Evolutionary conservation across 2,329 filamentous ascomycete species (phyloP).

Genomic region (Escovopsis weberi): DNA sequence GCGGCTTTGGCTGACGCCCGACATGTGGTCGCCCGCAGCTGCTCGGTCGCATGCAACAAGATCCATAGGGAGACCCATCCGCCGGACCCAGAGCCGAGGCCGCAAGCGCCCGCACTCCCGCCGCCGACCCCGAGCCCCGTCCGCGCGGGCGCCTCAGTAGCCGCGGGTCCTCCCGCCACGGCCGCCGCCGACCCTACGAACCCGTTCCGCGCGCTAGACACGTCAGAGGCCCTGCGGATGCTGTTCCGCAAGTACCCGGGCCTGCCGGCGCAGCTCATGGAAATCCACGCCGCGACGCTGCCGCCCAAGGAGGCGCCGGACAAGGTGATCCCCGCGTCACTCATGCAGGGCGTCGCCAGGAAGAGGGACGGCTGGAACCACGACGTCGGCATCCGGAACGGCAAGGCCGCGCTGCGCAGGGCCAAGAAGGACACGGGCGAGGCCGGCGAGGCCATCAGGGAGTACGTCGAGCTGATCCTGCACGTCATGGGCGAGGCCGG

Average conservation of each 20-base stretch:
- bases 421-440: slow-evolving; percentile 35
- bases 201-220: slow-evolving; percentile 37
- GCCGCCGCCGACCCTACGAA: slow-evolving; percentile 15
- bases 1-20: too few species aligned
- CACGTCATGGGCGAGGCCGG: slow-evolving; percentile 27
- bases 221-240: slow-evolving; percentile 31
- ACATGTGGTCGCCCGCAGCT: slow-evolving; percentile 23
- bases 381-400: slow-evolving; percentile 42
- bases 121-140: background rate
- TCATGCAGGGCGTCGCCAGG: slow-evolving; percentile 17
- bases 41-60: slow-evolving; percentile 43
- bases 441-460: slow-evolving; percentile 43
- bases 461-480: slow-evolving; percentile 44
- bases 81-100: slow-evolving; percentile 18
- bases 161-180: too few species aligned
- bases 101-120: background rate
- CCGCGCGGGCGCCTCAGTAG: too few species aligned
- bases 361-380: slow-evolving; percentile 38
- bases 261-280: slow-evolving; percentile 30
- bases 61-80: slow-evolving; percentile 36
- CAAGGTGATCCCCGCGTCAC: slow-evolving; percentile 17
- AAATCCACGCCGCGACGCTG: slow-evolving; percentile 35
- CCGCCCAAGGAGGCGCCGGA: slow-evolving; percentile 23
- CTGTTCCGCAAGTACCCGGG: slow-evolving; percentile 40
- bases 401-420: slow-evolving; percentile 36